phyloP scores from a whole-genome alignment of 2,329 filamentous ascomycete species.

The Amphichorda felina region DNA sequence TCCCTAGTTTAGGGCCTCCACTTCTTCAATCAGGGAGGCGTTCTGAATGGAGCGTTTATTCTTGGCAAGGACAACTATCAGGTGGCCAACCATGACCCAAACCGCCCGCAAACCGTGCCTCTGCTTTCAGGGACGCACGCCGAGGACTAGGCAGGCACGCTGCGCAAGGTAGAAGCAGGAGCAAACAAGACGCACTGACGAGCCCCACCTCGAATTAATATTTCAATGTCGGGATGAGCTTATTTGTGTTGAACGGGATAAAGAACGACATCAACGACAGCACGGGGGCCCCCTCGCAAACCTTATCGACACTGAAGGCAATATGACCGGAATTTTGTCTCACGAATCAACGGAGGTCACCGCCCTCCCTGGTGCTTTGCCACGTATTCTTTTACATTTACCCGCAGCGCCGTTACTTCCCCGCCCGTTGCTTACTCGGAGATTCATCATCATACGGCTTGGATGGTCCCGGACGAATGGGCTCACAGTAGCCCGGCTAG shows the following conservation, averaged over 20 bases:
- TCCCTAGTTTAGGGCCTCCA: slow-evolving; percentile 15
- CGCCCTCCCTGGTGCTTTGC: not conserved
- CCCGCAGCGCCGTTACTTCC: too few relatives aligned
- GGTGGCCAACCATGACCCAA: slow-evolving; percentile 13
- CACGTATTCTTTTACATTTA: not conserved
- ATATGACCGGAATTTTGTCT: slow-evolving; percentile 22
- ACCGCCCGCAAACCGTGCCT: slow-evolving; percentile 11
- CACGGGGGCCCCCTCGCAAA: slow-evolving; percentile 22
- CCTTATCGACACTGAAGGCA: slow-evolving; percentile 25
- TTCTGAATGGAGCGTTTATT: slow-evolving; percentile 21
- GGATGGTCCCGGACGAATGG: too few relatives aligned
- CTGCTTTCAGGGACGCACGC: slow-evolving; percentile 21
- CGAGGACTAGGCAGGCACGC: slow-evolving; percentile 16
- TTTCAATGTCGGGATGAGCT: too few relatives aligned
- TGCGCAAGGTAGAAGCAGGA: slow-evolving; percentile 13
- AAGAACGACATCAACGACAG: slow-evolving; percentile 20
- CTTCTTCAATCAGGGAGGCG: slow-evolving; percentile 19
- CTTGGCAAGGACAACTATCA: slow-evolving; percentile 16
- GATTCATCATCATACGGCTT: not conserved
- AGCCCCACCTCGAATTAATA: slow-evolving; percentile 10
- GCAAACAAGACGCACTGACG: slow-evolving; percentile 23
- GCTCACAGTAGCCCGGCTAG: too few relatives aligned
- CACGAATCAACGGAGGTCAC: slow-evolving; percentile 9
- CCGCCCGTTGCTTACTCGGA: too few relatives aligned
- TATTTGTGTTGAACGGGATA: slow-evolving; percentile 16